Evolutionary conservation across 352 stramenopile species (phyloP).

Genomic region (Aphanomyces invadans): DNA sequence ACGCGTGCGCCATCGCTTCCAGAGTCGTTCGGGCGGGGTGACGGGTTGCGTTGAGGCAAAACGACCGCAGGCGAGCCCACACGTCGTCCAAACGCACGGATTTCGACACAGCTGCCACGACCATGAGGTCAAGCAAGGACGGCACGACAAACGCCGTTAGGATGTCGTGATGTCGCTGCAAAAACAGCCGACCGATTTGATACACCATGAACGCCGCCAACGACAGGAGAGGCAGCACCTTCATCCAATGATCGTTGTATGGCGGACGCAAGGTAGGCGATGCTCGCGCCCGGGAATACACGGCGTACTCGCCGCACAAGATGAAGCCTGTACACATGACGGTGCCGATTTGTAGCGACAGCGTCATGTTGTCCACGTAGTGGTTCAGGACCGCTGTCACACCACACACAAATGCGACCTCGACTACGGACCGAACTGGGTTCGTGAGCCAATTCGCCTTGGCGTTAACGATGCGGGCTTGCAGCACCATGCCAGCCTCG

Average conservation of each 20-base stretch:
- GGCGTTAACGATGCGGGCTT: slow-evolving; percentile 62
- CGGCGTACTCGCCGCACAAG: slow-evolving; percentile 43
- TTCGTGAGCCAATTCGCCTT: slow-evolving; percentile 58
- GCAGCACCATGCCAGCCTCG: slow-evolving; percentile 46
- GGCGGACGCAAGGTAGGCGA: slow-evolving; percentile 30
- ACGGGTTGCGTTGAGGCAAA: not conserved
- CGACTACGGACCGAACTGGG: slow-evolving; percentile 46
- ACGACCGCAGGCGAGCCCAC: not conserved
- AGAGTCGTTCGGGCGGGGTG: not conserved
- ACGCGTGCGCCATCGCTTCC: not conserved
- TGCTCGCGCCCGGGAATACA: slow-evolving; percentile 31
- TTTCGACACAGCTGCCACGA: not conserved
- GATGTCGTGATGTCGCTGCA: not conserved
- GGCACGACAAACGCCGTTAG: not conserved
- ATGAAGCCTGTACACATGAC: slow-evolving; percentile 52
- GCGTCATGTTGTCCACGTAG: slow-evolving; percentile 44
- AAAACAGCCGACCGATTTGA: slow-evolving; percentile 4
- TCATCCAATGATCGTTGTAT: slow-evolving; percentile 59
- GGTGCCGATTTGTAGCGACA: slow-evolving; percentile 67
- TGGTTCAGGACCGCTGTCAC: slow-evolving; percentile 55
- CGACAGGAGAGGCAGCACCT: slow-evolving; percentile 44
- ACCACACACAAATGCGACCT: slow-evolving; percentile 48
- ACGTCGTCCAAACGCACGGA: not conserved
- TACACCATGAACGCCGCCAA: slow-evolving; percentile 41
- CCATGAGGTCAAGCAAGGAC: not conserved